Evolutionary conservation across 371 early-diverging fungal genomes (phyloP).

Genomic region (Mortierella sp.): DNA sequence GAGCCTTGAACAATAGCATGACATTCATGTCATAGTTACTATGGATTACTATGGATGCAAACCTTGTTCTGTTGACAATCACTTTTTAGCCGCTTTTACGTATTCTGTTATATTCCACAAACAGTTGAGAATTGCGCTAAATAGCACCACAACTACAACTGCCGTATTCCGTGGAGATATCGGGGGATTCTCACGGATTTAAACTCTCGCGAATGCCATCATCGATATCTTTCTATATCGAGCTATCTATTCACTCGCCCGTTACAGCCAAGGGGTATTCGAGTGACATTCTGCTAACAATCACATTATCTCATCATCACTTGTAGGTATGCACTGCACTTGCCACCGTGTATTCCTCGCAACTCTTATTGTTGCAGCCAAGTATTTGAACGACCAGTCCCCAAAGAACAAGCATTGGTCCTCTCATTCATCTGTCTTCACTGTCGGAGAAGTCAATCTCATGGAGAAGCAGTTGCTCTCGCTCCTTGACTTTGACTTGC

Average conservation of each 20-base stretch:
- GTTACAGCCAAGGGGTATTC: neutral
- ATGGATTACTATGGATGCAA: neutral
- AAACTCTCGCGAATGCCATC: conserved; percentile 33
- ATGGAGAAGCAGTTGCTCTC: conserved; percentile 87
- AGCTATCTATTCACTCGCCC: neutral
- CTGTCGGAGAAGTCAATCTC: conserved; percentile 81
- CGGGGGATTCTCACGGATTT: neutral
- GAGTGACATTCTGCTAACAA: neutral
- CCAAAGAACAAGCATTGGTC: conserved; percentile 88
- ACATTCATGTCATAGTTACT: neutral
- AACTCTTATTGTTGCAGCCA: conserved; percentile 81
- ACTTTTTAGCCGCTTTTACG: neutral
- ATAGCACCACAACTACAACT: neutral
- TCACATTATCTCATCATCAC: neutral
- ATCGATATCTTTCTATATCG: conserved; percentile 10
- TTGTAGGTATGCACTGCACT: conserved; percentile 79
- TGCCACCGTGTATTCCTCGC: conserved; percentile 85
- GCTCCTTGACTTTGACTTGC: conserved; percentile 66
- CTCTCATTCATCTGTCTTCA: conserved; percentile 74
- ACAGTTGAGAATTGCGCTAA: neutral
- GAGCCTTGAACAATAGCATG: neutral
- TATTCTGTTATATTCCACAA: neutral
- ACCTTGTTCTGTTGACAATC: neutral
- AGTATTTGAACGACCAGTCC: conserved; percentile 82
- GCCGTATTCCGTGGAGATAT: neutral